Conservation (phyloP, 2,329 filamentous ascomycete genomes). For the Aspergillus pseudotamarii region DNA sequence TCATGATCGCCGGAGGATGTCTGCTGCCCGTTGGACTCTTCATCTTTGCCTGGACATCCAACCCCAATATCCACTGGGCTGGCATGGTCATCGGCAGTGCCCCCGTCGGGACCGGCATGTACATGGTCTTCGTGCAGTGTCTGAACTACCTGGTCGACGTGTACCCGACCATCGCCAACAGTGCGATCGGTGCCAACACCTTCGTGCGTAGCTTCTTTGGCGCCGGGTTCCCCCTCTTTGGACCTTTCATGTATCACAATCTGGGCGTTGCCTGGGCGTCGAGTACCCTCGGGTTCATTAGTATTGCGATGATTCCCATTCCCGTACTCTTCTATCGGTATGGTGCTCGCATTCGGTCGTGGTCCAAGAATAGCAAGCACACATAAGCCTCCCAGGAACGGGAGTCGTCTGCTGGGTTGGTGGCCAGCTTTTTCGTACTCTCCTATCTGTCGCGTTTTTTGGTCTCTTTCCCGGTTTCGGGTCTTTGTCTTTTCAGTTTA, state of each 20-base stretch:
- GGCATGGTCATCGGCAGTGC: constrained; percentile 38
- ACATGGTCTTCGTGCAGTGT: constrained; percentile 55
- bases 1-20: neutral
- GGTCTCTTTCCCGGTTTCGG: neutral
- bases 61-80: constrained; percentile 10
- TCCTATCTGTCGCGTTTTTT: neutral
- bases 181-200: constrained; percentile 7
- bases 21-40: constrained; percentile 29
- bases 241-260: neutral
- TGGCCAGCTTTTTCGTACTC: neutral
- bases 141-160: constrained; percentile 60
- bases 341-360: neutral
- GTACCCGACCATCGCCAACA: constrained; percentile 33
- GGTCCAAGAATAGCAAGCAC: neutral
- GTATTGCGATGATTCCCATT: neutral
- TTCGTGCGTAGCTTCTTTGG: neutral
- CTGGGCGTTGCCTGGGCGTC: neutral
- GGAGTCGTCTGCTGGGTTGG: neutral
- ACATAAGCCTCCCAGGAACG: neutral
- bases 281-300: neutral
- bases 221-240: neutral
- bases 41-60: constrained; percentile 28
- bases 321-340: neutral
- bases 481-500: neutral
- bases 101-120: constrained; percentile 56